phyloP scores from a whole-genome alignment of 805 yeast genomes.

The Candida nemodendra region DNA sequence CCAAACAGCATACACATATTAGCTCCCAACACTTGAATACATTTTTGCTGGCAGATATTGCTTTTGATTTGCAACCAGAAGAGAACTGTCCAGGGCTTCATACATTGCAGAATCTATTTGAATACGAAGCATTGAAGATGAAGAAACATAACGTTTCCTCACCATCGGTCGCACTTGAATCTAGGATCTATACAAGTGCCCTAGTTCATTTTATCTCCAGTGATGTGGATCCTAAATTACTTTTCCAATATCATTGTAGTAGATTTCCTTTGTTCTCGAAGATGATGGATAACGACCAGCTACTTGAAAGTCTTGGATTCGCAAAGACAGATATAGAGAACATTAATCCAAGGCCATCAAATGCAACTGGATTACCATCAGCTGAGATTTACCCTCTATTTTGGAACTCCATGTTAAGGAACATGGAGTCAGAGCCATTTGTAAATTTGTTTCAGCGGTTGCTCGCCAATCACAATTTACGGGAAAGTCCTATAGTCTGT shows the following conservation, averaged over 20 bases:
- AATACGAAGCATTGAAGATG: background rate
- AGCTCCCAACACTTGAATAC: too few species aligned
- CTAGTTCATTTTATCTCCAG: too few species aligned
- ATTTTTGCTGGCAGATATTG: background rate
- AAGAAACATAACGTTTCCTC: background rate
- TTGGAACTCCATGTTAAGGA: background rate
- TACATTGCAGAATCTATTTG: background rate
- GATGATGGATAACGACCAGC: background rate
- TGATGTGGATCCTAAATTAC: background rate
- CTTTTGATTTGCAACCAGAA: background rate
- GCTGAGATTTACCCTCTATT: background rate
- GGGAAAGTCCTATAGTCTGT: background rate
- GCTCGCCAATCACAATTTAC: background rate
- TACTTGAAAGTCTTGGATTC: too few species aligned
- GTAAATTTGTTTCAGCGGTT: background rate
- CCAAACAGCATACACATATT: too few species aligned
- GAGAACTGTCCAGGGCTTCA: background rate
- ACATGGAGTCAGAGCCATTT: background rate
- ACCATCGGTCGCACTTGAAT: background rate
- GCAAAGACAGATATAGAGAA: background rate
- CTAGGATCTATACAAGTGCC: background rate
- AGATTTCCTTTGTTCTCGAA: background rate
- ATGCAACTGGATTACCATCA: background rate
- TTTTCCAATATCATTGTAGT: background rate
- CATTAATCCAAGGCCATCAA: background rate